Evolutionary conservation across 1,284 basidiomycete species (phyloP), one percentile per base, ranked within the genome.

Genomic region (Irpex sp.): DNA sequence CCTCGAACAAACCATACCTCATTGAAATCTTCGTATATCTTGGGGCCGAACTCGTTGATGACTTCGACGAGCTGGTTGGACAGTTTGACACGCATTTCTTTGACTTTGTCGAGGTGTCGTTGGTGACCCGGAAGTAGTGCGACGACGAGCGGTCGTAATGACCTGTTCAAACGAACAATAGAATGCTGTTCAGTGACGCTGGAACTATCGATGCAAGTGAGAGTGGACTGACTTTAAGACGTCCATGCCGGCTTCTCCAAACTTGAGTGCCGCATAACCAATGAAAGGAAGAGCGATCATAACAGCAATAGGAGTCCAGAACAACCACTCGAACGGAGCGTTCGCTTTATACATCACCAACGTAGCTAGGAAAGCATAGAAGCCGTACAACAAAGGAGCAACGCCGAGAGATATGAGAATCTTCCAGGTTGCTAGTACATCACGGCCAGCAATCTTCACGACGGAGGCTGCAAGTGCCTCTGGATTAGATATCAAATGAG

Each of bases 361-460:
- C 17, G 92, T 93, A 8, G 95, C 94, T 39, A 96, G 71, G 69
- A 91, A 77, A 37, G 93, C 93, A 76, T 97, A 98, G 68, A 91
- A 77, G 6, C 84, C 76, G 78, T 99, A 99, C 37, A 99, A 79
- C 5, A 97, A 78, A 5, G 97, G 97, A 5, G 94, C 91, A 46
- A 95, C 81, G 21, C 92, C 97, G 58, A 99, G 81, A 9, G 95
- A 97, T 60, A 99, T 96, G 55, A 99, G 84, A 36, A 99, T 89
- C 75, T 99, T 99, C 97, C 97, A 99, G 2, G 96, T 96, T 0
- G 95, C 97, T 15, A 99, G 81, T 11, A 99, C 97, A 74, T 99
- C 97, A 57, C 94, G 87, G 33, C 90, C 97, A 39, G 93, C 93
- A 63, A 99, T 87, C 78, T 99, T 99, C 74, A 99, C 97, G 8